Base-by-base conservation (phyloP, 805 yeast genomes). In the Wickerhamomyces bisporus region DNA sequence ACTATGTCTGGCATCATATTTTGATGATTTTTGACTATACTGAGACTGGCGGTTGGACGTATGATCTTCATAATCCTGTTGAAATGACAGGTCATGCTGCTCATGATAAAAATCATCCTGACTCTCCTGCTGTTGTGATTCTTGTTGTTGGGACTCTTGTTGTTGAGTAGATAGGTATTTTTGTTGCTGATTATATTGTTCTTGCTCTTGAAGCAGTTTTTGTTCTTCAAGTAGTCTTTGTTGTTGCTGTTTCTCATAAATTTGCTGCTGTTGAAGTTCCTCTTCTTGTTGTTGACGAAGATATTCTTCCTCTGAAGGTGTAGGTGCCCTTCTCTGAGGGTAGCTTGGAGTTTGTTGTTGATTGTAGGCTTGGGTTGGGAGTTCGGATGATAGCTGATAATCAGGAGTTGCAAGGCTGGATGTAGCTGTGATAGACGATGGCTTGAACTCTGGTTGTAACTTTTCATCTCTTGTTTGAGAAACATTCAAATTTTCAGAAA, bases 101-200 rank as follows among this genome's bases (percentile, higher is more conserved):
- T 32, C 48, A 14, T 30, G 39, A 44, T 7, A n/a, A n/a, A 38
- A 35, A 16, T 41, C 41, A 19, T 36, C 47, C n/a, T n/a, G n/a
- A n/a, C n/a, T n/a, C n/a, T 43, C 52, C 12, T 46, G 50, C 19
- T 38, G 52, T 29, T 43, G 42, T 32, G 35, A 43, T 14, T 44
- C 46, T 8, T 44, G 47, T 20, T 44, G 60, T 36, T 47, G 52
- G 23, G 50, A 51, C 27, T 48, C 43, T 23, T 44, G 52, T 26
- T 35, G 50, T 26, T 47, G 59, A n/a, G n/a, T n/a, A n/a, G n/a
- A 18, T 5, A 30, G 32, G 14, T 27, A 30, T 11, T 34, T 44
- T 10, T 34, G 39, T n/a, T 37, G 42, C 13, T 35, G 33, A 24
- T 25, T 12, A 5, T 26, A 15, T 2, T 24, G 34, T 19, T 15